Evolutionary conservation across 805 yeast genomes (phyloP).

Genomic region (Debaryomyces hansenii): DNA sequence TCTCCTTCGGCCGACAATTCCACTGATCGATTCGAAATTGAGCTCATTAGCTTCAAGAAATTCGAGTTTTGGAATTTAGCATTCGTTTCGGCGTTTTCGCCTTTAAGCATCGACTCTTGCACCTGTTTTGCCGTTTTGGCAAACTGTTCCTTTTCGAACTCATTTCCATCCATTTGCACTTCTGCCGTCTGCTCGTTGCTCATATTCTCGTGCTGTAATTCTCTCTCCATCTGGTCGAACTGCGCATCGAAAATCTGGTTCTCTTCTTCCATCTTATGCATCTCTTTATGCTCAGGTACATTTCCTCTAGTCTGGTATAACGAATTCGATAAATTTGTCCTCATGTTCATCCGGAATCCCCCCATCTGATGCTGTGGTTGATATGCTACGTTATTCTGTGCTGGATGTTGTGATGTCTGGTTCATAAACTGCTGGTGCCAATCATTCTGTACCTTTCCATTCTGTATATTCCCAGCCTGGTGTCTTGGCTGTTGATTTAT

Average conservation of each 20-base stretch:
- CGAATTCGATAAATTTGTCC: constrained; percentile 17
- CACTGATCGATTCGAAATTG: constrained; percentile 35
- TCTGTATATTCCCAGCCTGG: constrained; percentile 7
- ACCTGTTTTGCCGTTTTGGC: constrained; percentile 41
- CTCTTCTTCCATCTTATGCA: constrained; percentile 26
- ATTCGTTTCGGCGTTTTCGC: constrained; percentile 18
- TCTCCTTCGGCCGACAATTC: constrained; percentile 39
- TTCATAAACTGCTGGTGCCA: constrained; percentile 29
- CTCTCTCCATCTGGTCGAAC: constrained; percentile 34
- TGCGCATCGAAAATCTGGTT: constrained; percentile 26
- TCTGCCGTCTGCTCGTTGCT: constrained; percentile 6
- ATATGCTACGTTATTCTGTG: constrained; percentile 2
- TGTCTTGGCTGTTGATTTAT: constrained; percentile 8
- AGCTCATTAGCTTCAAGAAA: constrained; percentile 40
- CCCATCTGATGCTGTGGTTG: background rate
- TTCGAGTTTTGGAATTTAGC: constrained; percentile 34
- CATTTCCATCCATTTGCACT: constrained; percentile 8
- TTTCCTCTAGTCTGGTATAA: constrained; percentile 6
- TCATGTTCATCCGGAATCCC: constrained; percentile 16
- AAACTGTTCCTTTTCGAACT: constrained; percentile 33
- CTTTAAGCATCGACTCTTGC: constrained; percentile 23
- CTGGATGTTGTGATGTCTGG: constrained; percentile 10
- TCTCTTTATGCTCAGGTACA: constrained; percentile 26
- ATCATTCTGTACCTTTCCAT: constrained; percentile 11
- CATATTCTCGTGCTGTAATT: constrained; percentile 16